Evolutionary conservation across 2,329 filamentous ascomycete genomes (phyloP).

Genomic region (Fusarium redolens): DNA sequence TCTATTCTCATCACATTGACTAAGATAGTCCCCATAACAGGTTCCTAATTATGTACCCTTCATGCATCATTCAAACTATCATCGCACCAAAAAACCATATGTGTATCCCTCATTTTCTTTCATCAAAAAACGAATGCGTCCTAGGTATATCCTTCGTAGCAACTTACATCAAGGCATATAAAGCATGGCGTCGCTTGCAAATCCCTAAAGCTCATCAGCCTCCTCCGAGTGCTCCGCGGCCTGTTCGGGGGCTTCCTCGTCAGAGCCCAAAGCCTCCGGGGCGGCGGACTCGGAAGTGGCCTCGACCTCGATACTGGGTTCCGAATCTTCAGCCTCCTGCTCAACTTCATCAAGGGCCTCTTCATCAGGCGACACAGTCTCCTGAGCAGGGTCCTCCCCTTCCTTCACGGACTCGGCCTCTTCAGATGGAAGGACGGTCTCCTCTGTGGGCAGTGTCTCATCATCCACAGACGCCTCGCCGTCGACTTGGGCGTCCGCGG

Average conservation of each 20-base stretch:
- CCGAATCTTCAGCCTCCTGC: neutral
- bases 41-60: constrained; percentile 38
- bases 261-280: constrained; percentile 1
- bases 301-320: constrained; percentile 2
- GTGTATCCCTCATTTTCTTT: constrained; percentile 33
- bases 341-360: neutral
- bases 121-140: constrained; percentile 40
- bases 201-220: constrained; percentile 29
- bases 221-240: constrained; percentile 10
- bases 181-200: constrained; percentile 30
- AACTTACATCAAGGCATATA: constrained; percentile 42
- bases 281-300: neutral
- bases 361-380: constrained; percentile 1
- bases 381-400: constrained; percentile 7
- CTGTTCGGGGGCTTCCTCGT: neutral
- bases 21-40: constrained; percentile 18
- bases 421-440: neutral
- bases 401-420: constrained; percentile 3
- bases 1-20: constrained; percentile 36
- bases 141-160: constrained; percentile 45
- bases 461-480: constrained; percentile 4
- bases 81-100: constrained; percentile 26
- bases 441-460: neutral
- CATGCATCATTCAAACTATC: constrained; percentile 39
- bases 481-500: neutral